These are phyloP conservation scores for Quercus robur DNA, from an alignment of 306 rosid genomes.

Conservation along the genomic window DNA sequence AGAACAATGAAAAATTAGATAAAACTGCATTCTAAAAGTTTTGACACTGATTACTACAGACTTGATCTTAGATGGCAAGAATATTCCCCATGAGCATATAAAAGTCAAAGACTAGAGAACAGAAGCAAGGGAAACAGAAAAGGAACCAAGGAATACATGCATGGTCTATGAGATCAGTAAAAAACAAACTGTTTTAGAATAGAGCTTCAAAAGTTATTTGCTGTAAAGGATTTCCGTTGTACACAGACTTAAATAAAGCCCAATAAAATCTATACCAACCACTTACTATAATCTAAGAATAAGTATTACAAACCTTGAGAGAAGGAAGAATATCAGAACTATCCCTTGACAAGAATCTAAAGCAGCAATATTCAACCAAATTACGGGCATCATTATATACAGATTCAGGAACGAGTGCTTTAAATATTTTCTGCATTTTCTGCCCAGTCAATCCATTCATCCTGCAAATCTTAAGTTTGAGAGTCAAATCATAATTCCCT, in stretches of 20 bases:
- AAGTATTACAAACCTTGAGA: slow-evolving; percentile 54
- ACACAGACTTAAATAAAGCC: too few relatives aligned
- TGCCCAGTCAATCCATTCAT: slow-evolving; percentile 92
- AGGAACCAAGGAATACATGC: not conserved
- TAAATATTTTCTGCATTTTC: slow-evolving; percentile 87
- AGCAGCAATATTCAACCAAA: slow-evolving; percentile 97
- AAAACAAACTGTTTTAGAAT: not conserved
- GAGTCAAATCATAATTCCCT: slow-evolving; percentile 47
- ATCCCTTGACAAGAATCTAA: slow-evolving; percentile 92
- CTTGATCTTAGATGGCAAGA: not conserved
- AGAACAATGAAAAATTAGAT: not conserved
- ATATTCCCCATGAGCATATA: not conserved
- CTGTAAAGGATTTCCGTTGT: too few relatives aligned
- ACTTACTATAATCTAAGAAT: too few relatives aligned
- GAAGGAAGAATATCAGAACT: slow-evolving; percentile 81
- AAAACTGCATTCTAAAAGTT: not conserved
- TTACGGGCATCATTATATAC: slow-evolving; percentile 67
- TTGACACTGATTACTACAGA: not conserved
- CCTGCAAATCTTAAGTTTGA: slow-evolving; percentile 73
- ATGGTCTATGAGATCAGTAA: not conserved
- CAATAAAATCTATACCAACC: too few relatives aligned
- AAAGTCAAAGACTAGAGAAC: not conserved
- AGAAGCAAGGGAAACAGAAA: not conserved
- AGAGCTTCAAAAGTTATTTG: not conserved
- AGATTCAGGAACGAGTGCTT: slow-evolving; percentile 78